These are phyloP conservation scores for Proliferodiscus dingleyae DNA, from an alignment of 2,329 filamentous ascomycete genomes.

Conservation along the genomic window DNA sequence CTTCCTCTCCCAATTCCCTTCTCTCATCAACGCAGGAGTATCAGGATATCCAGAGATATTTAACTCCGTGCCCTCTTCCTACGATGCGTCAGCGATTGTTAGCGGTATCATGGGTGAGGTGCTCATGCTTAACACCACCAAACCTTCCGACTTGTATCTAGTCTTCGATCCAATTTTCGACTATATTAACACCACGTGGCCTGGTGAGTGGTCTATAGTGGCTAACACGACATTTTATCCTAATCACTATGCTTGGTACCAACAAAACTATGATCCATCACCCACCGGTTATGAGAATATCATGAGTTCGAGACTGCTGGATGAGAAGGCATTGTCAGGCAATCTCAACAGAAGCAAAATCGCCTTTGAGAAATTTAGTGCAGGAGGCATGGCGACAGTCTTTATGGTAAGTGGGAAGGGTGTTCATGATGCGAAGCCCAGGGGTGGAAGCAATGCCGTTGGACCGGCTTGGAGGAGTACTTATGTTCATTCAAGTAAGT, in stretches of 20 bases:
- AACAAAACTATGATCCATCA: constrained; percentile 34
- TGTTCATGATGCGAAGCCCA: neutral
- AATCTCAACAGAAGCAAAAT: constrained; percentile 33
- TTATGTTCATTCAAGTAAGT: constrained; percentile 25
- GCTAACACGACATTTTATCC: constrained; percentile 1
- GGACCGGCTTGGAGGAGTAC: constrained; percentile 37
- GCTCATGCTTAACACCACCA: constrained; percentile 12
- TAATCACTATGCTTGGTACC: constrained; percentile 4
- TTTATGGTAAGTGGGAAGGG: neutral
- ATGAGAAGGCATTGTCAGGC: constrained; percentile 31
- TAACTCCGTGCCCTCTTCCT: too few species aligned
- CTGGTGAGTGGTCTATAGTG: constrained; percentile 16
- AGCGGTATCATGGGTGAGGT: constrained; percentile 31
- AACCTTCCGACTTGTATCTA: constrained; percentile 28
- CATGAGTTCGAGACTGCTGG: constrained; percentile 41
- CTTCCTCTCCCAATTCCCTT: constrained; percentile 40
- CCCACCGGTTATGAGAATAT: constrained; percentile 34
- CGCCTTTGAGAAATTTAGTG: constrained; percentile 29
- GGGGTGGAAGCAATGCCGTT: constrained; percentile 29
- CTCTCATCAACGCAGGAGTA: constrained; percentile 44
- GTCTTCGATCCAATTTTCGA: constrained; percentile 36
- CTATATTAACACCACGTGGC: constrained; percentile 30
- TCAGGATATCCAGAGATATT: constrained; percentile 40
- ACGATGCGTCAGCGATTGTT: constrained; percentile 35
- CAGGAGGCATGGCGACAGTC: neutral